A percentile compares a stretch with the other conserved stretches of the same genome.
phyloP scores from a whole-genome alignment of 257 asterid genomes.

The Salvia rosmarinus region DNA sequence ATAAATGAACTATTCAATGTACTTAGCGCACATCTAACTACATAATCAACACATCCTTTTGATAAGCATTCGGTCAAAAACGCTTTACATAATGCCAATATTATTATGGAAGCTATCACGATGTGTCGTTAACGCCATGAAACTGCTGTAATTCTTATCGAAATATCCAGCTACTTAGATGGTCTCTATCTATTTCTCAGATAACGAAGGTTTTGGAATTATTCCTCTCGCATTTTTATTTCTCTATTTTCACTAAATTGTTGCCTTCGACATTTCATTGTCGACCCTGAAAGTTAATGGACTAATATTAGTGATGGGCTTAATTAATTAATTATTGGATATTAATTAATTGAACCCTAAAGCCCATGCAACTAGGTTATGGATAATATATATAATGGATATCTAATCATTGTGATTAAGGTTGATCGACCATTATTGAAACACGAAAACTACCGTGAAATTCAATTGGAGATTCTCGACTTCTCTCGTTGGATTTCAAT shows the following conservation, averaged over 20 bases:
- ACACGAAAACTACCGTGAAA: too few species aligned
- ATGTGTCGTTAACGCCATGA: slow-evolving; percentile 36
- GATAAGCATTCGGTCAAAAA: slow-evolving; percentile 35
- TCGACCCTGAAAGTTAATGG: too few species aligned
- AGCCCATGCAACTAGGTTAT: too few species aligned
- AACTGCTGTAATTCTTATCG: slow-evolving; percentile 42
- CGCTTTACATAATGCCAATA: slow-evolving; percentile 32
- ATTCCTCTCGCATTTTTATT: background rate
- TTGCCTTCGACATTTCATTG: background rate
- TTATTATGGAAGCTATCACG: background rate
- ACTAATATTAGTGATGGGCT: too few species aligned
- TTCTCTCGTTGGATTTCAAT: too few species aligned
- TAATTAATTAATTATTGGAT: too few species aligned
- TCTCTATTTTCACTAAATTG: background rate
- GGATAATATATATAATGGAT: too few species aligned
- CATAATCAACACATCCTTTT: slow-evolving; percentile 32
- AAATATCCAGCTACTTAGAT: background rate
- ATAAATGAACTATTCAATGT: slow-evolving; percentile 52
- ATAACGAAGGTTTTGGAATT: background rate
- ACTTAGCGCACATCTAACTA: slow-evolving; percentile 33
- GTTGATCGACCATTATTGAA: too few species aligned
- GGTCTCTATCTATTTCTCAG: slow-evolving; percentile 7
- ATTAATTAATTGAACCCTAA: too few species aligned
- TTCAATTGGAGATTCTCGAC: too few species aligned
- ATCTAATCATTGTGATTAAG: too few species aligned